Evolutionary conservation across 192 early-diverging fungal species (phyloP).

Genomic region (Gamsiella multidivaricata): DNA sequence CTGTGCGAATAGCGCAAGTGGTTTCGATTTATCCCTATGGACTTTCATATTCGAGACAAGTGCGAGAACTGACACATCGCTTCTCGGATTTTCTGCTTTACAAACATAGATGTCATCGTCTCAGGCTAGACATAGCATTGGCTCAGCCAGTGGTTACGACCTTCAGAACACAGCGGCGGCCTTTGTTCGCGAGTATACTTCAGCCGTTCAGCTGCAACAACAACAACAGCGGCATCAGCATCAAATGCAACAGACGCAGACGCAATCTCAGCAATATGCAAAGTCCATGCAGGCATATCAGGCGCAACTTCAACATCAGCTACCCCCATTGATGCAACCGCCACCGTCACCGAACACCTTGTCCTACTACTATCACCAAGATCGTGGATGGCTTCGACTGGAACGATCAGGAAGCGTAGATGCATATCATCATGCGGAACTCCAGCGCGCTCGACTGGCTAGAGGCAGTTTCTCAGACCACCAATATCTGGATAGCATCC

Average conservation of each 20-base stretch:
- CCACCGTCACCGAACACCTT: conserved; percentile 64
- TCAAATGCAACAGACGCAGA: conserved; percentile 25
- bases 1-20: too few species aligned
- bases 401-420: conserved; percentile 52
- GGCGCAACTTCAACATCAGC: conserved; percentile 29
- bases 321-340: conserved; percentile 64
- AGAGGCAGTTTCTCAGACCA: conserved; percentile 49
- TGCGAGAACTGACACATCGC: too few species aligned
- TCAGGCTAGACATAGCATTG: conserved; percentile 29
- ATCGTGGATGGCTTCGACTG: conserved; percentile 56
- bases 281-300: conserved; percentile 32
- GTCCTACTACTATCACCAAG: conserved; percentile 61
- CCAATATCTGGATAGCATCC: conserved; percentile 44
- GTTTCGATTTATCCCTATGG: too few species aligned
- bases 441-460: conserved; percentile 42
- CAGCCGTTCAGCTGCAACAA: conserved; percentile 28
- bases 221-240: conserved; percentile 32
- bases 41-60: too few species aligned
- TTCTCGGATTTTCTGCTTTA: not conserved
- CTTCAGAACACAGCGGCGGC: conserved; percentile 46
- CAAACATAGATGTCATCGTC: conserved; percentile 44
- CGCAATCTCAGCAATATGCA: conserved; percentile 25
- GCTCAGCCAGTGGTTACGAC: conserved; percentile 19
- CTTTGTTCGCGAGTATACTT: conserved; percentile 50
- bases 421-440: conserved; percentile 46